Evolutionary conservation across 75 land plant genomes (phyloP).

Genomic region (Chamaecyparis obtusa): DNA sequence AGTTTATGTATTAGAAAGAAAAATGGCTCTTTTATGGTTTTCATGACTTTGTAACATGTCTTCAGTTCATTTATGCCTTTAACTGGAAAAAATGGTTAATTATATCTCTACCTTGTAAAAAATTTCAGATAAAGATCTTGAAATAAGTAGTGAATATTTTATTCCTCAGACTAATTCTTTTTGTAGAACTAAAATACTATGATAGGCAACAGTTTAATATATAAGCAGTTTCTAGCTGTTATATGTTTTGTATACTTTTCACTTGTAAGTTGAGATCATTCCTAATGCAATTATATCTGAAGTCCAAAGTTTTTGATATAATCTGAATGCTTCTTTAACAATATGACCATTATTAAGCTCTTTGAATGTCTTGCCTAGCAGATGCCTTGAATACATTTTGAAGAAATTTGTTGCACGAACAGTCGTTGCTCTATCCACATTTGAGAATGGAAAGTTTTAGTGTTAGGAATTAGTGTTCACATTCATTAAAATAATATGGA

Average conservation of each 20-base stretch:
- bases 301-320: background rate
- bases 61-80: background rate
- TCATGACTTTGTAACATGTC: background rate
- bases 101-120: background rate
- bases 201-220: background rate
- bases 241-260: background rate
- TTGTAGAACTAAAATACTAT: background rate
- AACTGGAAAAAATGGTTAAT: background rate
- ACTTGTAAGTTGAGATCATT: background rate
- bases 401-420: background rate
- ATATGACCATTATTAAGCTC: background rate
- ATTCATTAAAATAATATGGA: too few relatives aligned
- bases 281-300: background rate
- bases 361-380: background rate
- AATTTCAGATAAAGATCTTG: background rate
- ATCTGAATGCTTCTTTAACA: conserved; percentile 4
- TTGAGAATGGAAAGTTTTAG: background rate
- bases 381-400: background rate
- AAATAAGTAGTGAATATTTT: conserved; percentile 6
- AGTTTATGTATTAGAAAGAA: background rate
- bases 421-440: background rate
- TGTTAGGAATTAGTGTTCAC: too few relatives aligned
- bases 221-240: background rate
- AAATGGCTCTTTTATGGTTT: background rate
- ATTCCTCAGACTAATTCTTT: background rate